These are phyloP conservation scores for Serendipita indica DNA, from an alignment of 768 basidiomycete species.

Conservation along the genomic window DNA sequence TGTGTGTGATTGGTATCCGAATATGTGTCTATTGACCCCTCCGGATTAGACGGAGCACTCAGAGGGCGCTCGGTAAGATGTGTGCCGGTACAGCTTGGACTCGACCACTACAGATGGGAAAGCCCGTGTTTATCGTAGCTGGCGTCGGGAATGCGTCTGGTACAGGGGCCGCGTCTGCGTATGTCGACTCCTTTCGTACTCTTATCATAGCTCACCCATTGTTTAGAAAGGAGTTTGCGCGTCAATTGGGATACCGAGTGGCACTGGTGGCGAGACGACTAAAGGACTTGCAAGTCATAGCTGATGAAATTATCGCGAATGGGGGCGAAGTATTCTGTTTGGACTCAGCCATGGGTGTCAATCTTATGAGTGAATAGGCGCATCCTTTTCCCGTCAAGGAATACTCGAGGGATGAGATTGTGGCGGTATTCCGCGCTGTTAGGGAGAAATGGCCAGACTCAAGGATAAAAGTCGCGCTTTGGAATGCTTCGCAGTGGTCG, in stretches of 20 bases:
- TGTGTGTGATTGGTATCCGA: no score
- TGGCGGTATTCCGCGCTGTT: conserved; percentile 38
- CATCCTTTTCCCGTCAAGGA: conserved; percentile 37
- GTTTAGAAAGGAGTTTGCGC: background rate
- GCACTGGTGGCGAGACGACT: conserved; percentile 49
- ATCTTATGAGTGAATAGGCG: conserved; percentile 28
- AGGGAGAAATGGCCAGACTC: conserved; percentile 30
- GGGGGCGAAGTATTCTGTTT: conserved; percentile 42
- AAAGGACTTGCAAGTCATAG: conserved; percentile 36
- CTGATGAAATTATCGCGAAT: conserved; percentile 36
- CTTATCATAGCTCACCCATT: conserved; percentile 24
- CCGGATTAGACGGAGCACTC: no score
- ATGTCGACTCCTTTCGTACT: conserved; percentile 30
- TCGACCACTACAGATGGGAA: no score
- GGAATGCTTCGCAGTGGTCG: conserved; percentile 41
- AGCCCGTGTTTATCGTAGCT: conserved; percentile 41
- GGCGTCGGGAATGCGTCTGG: conserved; percentile 32
- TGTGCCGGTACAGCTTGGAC: no score
- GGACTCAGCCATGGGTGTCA: background rate
- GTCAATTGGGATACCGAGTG: conserved; percentile 37
- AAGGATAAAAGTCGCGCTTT: conserved; percentile 45
- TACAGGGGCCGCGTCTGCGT: conserved; percentile 30
- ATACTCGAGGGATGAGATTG: conserved; percentile 23
- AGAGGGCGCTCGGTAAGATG: no score
- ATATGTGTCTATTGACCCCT: no score